Conservation (phyloP, 306 rosid species). For the Pterocarpus santalinus region DNA sequence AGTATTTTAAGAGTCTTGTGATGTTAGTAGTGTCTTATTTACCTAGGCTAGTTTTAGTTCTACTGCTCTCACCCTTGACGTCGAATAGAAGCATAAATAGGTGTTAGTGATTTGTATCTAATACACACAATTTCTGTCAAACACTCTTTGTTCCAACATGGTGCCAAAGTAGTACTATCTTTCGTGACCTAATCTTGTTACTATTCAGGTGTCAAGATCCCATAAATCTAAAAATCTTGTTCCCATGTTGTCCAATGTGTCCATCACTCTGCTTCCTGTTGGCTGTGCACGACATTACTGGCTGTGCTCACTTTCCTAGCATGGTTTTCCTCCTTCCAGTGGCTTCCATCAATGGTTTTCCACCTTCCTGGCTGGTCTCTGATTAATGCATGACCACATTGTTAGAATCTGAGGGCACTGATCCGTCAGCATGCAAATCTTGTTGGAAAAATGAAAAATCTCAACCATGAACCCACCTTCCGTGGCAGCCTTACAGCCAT, state of each 20-base stretch:
- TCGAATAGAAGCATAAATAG: background rate
- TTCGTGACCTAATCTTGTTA: background rate
- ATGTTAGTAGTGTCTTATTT: background rate
- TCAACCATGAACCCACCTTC: background rate
- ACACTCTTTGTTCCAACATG: background rate
- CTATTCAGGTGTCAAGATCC: background rate
- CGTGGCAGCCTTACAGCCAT: background rate
- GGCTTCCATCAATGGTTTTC: conserved; percentile 20
- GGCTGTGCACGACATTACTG: background rate
- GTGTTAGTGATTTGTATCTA: conserved; percentile 6
- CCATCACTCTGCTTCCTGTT: background rate
- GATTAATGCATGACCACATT: background rate
- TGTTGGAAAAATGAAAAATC: background rate
- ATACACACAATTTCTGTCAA: background rate
- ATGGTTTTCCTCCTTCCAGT: background rate
- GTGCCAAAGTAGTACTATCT: conserved; percentile 1
- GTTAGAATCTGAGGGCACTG: background rate
- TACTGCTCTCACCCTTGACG: background rate
- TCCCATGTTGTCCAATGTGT: background rate
- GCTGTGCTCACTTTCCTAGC: background rate
- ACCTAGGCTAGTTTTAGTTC: background rate
- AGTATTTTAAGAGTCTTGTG: background rate
- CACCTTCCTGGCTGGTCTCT: background rate
- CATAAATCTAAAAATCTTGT: background rate
- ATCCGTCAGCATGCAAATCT: background rate